Evolutionary conservation across 495 filamentous ascomycete genomes (phyloP).

Genomic region (Tuber brumale): DNA sequence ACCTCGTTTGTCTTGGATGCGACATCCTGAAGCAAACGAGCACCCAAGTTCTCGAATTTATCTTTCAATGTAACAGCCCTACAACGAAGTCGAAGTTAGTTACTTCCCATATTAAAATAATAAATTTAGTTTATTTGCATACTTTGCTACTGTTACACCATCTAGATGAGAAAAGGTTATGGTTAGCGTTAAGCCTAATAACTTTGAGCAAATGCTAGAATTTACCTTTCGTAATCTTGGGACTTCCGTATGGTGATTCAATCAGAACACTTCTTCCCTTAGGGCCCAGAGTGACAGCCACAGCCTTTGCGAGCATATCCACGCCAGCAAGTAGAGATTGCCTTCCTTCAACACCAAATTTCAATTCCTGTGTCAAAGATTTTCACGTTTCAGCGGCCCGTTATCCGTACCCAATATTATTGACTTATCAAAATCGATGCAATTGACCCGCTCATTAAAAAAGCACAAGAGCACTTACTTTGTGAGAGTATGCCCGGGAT

Average conservation of each 20-base stretch:
- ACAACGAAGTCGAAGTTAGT: conserved; percentile 31
- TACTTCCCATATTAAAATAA: conserved; percentile 7
- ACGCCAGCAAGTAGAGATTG: conserved; percentile 86
- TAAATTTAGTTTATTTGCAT: not conserved
- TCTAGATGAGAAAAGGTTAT: conserved; percentile 18
- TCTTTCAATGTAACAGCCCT: conserved; percentile 86
- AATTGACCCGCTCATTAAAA: conserved; percentile 28
- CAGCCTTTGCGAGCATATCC: conserved; percentile 91
- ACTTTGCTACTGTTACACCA: conserved; percentile 43
- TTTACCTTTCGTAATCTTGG: conserved; percentile 98
- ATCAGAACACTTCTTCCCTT: conserved; percentile 98
- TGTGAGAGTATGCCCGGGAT: conserved; percentile 41
- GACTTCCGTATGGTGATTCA: conserved; percentile 93
- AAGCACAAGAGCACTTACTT: conserved; percentile 30
- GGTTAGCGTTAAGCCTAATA: conserved; percentile 41
- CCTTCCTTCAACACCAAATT: conserved; percentile 93
- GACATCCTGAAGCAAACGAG: conserved; percentile 91
- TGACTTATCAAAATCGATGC: not conserved
- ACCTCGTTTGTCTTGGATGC: conserved; percentile 99
- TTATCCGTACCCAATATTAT: not conserved
- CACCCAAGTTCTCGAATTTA: conserved; percentile 99
- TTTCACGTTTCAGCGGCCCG: not conserved
- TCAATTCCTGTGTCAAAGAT: conserved; percentile 64
- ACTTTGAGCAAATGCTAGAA: conserved; percentile 19
- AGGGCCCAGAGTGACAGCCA: conserved; percentile 91